Base-by-base conservation (phyloP, 1,284 basidiomycete species). In the Ustilago hordei region DNA sequence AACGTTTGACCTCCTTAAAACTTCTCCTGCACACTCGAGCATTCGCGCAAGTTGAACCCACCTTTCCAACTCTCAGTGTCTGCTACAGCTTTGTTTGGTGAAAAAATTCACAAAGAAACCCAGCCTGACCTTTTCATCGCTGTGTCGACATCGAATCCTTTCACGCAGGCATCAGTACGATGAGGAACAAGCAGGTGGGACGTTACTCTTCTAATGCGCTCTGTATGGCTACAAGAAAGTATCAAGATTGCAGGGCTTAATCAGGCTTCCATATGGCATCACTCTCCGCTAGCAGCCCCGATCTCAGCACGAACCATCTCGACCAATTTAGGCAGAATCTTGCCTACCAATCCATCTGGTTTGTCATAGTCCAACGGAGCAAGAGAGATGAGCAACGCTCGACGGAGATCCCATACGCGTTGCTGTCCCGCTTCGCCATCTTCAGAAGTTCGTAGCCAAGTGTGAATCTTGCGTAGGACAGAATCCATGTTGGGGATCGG, bases 401-500 rank as follows among this genome's bases (percentile, higher is more conserved):
- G 57, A 9, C 69, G 55, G 8, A 76, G 45, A 23, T 76, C 43
- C 57, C 59, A 65, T n/a, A 69, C 62, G 12, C 50, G 23, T 6
- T 61, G 23, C 12, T 61, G 34, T 4, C 36, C 61, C 6, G 19
- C 19, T 3, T 50, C 34, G 34, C 9, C 32, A 7, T 13, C 35
- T 19, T 35, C 32, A 9, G 28, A 17, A 19, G 39, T 28, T 35
- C 17, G n/a, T 31, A 12, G 15, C 23, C 0, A 62, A 4, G 62
- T 15, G 9, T 53, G 28, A 3, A 66, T 50, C 5, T 65, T 60
- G 52, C 52, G 60, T 32, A 68, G 17, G n/a, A 76, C 32, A 4
- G 12, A n/a, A 2, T 76, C 74, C 17, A 76, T 55, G 35, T 60
- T 60, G 23, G 74, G 69, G 35, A 76, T 71, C 7, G 69, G 62